Evolutionary conservation across 2,329 filamentous ascomycete genomes (phyloP), one percentile per base, ranked within the genome.

Genomic region (Helicocarpus griseus): DNA sequence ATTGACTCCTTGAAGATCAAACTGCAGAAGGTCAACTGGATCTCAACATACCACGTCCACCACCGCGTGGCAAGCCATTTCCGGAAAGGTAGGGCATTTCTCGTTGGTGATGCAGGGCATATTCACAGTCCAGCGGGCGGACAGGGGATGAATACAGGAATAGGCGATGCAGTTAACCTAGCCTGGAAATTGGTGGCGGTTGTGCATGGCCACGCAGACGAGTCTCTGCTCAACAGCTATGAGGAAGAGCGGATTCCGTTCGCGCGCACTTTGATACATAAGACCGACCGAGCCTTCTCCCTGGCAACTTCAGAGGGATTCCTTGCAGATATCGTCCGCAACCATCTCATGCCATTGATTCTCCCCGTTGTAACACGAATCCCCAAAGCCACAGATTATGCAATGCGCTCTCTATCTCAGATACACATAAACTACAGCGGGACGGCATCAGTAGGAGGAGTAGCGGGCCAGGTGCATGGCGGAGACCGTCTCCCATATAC

Each of bases 61-160:
- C 67, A 74, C 56, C 63, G 72, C 5, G 66, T 70, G 28, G 68
- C 69, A 2, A 63, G 64, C 21, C 57, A 54, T 7, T 76, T 77
- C 57, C 71, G 73, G 5, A 67, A 69, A 21, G 72, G 73, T 2
- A 70, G 77, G 2, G 66, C 78, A 2, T 75, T 81, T 41, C 63
- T 82, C 0, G 77, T 75, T 1, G 78, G 79, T 13, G 79, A 82
- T 51, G 77, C 78, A 5, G 77, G 76, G 1, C 78, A 82, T 53
- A 77, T 77, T 11, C 77, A 81, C 54, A 77, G 69, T 35, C 77
- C 77, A 0, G 73, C 74, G 0, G 79, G 77, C 2, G 79, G 76
- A 0, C 78, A 80, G 58, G 79, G 79, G 1, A 77, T 81, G 74
- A 81, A 81, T 58, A 76, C 76, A 0, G 77, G 77, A 0, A 69